Percentiles rank a stretch among this genome's conserved stretches.
These are phyloP conservation scores for Vitis riparia DNA, from an alignment of 164 flowering plant genomes.

Conservation along the genomic window DNA sequence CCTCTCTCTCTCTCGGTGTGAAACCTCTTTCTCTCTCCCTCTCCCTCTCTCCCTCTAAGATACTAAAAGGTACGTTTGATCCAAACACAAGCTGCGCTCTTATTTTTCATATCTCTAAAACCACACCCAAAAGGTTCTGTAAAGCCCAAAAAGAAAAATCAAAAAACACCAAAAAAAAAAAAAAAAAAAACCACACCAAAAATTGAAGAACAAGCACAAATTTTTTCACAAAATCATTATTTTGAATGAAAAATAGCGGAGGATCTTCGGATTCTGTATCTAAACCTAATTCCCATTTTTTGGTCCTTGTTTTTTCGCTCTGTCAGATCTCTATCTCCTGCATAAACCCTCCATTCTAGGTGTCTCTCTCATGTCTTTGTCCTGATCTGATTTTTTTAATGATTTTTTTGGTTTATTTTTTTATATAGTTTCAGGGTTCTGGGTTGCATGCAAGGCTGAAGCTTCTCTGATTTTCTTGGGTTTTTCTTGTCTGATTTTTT, in stretches of 20 bases:
- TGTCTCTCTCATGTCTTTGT: background rate
- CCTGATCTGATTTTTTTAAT: background rate
- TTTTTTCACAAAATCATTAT: no score
- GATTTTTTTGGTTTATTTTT: background rate
- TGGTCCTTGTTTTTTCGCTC: background rate
- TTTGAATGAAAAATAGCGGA: no score
- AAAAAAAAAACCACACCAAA: background rate
- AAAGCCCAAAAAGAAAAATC: background rate
- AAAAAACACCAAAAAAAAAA: background rate
- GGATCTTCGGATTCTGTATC: no score
- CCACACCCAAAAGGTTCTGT: background rate
- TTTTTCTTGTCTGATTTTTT: slow-evolving; percentile 6
- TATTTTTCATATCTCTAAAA: background rate
- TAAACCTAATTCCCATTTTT: slow-evolving; percentile 1
- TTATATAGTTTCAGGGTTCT: slow-evolving; percentile 13
- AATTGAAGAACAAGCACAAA: background rate
- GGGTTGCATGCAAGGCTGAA: slow-evolving; percentile 14
- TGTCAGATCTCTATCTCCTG: slow-evolving; percentile 3
- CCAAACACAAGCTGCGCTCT: slow-evolving; percentile 13
- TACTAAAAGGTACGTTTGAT: slow-evolving; percentile 36
- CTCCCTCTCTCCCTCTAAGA: slow-evolving; percentile 13
- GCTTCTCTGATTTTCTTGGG: slow-evolving; percentile 3
- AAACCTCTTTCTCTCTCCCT: slow-evolving; percentile 8
- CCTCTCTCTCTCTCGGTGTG: slow-evolving; percentile 10
- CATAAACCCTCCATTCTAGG: background rate